phyloP scores from a whole-genome alignment of 1,284 basidiomycete genomes.

The Apiotrichum sp. region DNA sequence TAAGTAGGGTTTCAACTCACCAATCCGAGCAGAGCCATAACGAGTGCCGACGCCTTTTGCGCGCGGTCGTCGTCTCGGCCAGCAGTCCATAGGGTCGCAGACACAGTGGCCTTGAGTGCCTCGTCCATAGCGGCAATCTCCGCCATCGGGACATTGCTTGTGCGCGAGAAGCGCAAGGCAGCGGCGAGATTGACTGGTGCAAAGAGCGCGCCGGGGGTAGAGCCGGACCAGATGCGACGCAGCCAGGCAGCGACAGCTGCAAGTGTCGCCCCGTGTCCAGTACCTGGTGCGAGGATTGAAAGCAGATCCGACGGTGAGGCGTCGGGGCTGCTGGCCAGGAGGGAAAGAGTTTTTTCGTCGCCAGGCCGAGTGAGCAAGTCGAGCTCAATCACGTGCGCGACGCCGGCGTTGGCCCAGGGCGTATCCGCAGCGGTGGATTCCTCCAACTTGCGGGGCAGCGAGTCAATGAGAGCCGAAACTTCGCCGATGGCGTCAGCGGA shows the following conservation, averaged over 20 bases:
- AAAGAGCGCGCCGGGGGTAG: conserved; percentile 26
- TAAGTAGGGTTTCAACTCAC: conserved; percentile 6
- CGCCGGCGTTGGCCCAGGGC: conserved; percentile 23
- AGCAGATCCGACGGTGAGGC: conserved; percentile 10
- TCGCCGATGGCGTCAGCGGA: conserved; percentile 5
- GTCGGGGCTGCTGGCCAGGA: conserved; percentile 12
- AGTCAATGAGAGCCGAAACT: conserved; percentile 12
- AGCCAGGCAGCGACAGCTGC: conserved; percentile 22
- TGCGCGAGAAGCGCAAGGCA: conserved; percentile 18
- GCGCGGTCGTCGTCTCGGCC: conserved; percentile 7
- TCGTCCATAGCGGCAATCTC: conserved; percentile 31
- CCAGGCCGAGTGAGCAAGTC: conserved; percentile 11
- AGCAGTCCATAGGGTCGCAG: conserved; percentile 23
- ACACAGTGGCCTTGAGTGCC: conserved; percentile 26
- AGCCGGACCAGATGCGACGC: conserved; percentile 20
- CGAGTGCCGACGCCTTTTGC: conserved; percentile 11
- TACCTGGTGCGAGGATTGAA: not conserved
- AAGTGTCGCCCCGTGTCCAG: conserved; percentile 4
- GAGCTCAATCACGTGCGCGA: conserved; percentile 23
- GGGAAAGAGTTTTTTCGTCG: conserved; percentile 3
- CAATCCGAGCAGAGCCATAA: conserved; percentile 14
- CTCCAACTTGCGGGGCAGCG: conserved; percentile 8
- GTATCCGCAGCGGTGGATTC: conserved; percentile 14
- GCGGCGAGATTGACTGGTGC: conserved; percentile 23
- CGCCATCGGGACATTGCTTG: conserved; percentile 21